A percentile compares a stretch with the other conserved stretches of the same genome.
phyloP scores from a whole-genome alignment of 331 rosid species.

The Arachis monticola region DNA sequence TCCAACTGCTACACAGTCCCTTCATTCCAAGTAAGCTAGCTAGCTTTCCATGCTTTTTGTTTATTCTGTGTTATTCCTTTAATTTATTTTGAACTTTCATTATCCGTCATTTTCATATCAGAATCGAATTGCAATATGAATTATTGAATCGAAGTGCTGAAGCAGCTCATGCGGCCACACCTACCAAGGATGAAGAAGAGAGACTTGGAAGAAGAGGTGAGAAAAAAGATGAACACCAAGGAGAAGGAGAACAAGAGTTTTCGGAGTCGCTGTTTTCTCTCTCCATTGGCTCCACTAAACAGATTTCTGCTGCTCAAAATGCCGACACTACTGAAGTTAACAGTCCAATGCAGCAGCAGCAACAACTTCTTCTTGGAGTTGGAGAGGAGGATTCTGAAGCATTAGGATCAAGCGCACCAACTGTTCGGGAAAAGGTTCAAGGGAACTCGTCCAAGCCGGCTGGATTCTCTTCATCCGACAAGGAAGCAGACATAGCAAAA shows the following conservation, averaged over 20 bases:
- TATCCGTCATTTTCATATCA: no score
- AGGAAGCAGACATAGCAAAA: conserved; percentile 23
- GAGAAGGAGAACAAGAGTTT: conserved; percentile 52
- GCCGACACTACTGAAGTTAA: conserved; percentile 66
- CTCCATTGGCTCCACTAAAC: conserved; percentile 64
- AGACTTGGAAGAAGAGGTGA: conserved; percentile 11
- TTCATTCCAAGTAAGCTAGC: no score
- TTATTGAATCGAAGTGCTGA: conserved; percentile 24
- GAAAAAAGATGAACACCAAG: conserved; percentile 38
- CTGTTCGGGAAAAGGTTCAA: conserved; percentile 17
- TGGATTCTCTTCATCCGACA: conserved; percentile 17
- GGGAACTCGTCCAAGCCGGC: conserved; percentile 39
- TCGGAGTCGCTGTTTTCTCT: conserved; percentile 86
- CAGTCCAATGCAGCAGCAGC: conserved; percentile 63
- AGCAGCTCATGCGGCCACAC: conserved; percentile 27
- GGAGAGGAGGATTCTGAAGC: conserved; percentile 31
- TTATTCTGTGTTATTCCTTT: no score
- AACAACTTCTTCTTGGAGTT: conserved; percentile 13
- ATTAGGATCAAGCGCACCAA: conserved; percentile 24
- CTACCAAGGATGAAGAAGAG: conserved; percentile 37
- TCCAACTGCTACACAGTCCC: conserved; percentile 10
- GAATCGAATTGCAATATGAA: conserved; percentile 47
- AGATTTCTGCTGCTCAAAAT: conserved; percentile 39
- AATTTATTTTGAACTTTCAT: no score
- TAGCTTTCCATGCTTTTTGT: background rate